Evolutionary conservation across 2,329 filamentous ascomycete genomes (phyloP).

Genomic region (Trichoderma harzianum): DNA sequence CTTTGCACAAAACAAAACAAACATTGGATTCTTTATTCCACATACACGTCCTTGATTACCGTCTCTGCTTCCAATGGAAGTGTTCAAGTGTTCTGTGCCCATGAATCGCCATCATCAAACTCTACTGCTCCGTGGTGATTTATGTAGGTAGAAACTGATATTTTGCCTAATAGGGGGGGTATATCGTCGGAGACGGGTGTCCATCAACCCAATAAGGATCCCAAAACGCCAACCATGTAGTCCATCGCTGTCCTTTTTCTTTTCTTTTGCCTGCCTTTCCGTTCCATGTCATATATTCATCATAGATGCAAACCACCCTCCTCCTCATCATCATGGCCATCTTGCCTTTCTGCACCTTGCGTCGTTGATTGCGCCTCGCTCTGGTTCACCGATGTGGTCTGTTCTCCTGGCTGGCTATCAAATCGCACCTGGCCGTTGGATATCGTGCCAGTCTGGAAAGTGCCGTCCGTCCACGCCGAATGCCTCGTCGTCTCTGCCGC

Average conservation of each 20-base stretch:
- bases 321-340: conserved; percentile 40
- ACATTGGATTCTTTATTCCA: not conserved
- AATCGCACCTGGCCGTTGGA: conserved; percentile 48
- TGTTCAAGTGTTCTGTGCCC: no score
- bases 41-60: not conserved
- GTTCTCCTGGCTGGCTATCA: conserved; percentile 31
- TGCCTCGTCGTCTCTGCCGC: conserved; percentile 23
- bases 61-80: not conserved
- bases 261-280: not conserved
- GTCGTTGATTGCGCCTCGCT: conserved; percentile 58
- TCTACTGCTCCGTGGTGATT: not conserved
- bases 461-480: conserved; percentile 59
- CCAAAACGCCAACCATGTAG: conserved; percentile 27
- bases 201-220: not conserved
- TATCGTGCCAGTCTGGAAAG: conserved; percentile 59
- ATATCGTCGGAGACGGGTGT: conserved; percentile 9
- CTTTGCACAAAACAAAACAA: conserved; percentile 8
- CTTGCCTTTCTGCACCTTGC: conserved; percentile 54
- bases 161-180: not conserved
- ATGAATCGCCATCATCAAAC: not conserved
- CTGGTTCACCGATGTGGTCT: conserved; percentile 45
- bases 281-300: not conserved
- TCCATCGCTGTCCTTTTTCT: not conserved
- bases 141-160: not conserved
- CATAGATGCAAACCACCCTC: conserved; percentile 63